Base-by-base conservation (phyloP, 257 asterid species). In the Plantago major region DNA sequence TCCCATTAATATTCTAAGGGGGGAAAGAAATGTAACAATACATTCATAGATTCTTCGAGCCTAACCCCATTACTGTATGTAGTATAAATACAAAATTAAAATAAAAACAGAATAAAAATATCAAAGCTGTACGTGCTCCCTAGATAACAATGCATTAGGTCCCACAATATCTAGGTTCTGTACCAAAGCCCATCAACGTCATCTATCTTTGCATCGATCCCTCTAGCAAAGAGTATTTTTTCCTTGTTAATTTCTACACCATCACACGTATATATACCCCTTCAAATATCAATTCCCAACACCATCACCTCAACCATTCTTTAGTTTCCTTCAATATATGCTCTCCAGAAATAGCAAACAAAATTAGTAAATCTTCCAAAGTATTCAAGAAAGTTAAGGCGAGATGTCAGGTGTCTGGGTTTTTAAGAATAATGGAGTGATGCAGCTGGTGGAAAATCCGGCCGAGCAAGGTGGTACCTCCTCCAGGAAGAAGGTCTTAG, bases 341-440 rank as follows among this genome's bases (percentile, higher is more conserved):
- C n/a, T 5, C 22, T 38, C n/a, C 7, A 46, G n/a, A 15, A 43
- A 8, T 6, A 30, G 56, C 67, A 37, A 40, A 63, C n/a, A 9
- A 28, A 55, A 17, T n/a, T 18, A 1, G 30, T 49, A 3, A 26
- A 17, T 15, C 11, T 51, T 51, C 57, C 14, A 46, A 11, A 38
- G 17, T 11, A 10, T 5, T 44, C 6, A 9, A 12, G 38, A 11
- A 10, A 8, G 5, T 11, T 5, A 6, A 1, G 16, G 1, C 15
- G 10, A 13, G 3, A 89, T 90, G 97, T 76, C 97, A n/a, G 97
- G 97, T 0, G 97, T 90, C 14, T 87, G 96, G 95, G 85, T 84
- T 15, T 90, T 90, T 87, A 77, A 80, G 73, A 81, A 75, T 42
- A 82, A 90, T 19, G 96, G 97, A 2, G 95, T 87, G 48, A 81